A percentile compares a stretch with the other conserved stretches of the same genome.
Conservation (phyloP, 169 alveolate species). For the Eimeria maxima region DNA sequence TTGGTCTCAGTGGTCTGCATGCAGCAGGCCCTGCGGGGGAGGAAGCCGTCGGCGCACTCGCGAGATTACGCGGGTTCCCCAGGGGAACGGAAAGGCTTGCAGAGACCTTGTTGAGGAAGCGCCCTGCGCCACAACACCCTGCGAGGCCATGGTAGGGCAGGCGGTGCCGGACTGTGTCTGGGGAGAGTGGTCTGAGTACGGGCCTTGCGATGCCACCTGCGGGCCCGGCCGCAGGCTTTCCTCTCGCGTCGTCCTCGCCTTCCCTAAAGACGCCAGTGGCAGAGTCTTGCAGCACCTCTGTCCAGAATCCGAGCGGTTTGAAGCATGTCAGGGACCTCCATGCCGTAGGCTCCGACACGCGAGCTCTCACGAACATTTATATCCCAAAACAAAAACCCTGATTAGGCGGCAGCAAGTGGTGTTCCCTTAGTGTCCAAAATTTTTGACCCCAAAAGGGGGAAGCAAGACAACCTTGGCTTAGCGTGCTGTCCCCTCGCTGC, state of each 20-base stretch:
- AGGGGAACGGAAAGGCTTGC: slow-evolving; percentile 84
- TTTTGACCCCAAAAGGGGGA: neutral
- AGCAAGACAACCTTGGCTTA: neutral
- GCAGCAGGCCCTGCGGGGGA: slow-evolving; percentile 85
- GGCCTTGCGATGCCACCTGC: slow-evolving; percentile 86
- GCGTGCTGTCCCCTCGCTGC: neutral
- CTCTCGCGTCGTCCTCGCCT: slow-evolving; percentile 78
- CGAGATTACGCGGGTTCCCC: slow-evolving; percentile 69
- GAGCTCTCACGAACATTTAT: too few species aligned
- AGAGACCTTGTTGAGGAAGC: slow-evolving; percentile 79
- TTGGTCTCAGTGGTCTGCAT: slow-evolving; percentile 86
- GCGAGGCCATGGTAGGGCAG: slow-evolving; percentile 79
- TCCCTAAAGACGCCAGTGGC: slow-evolving; percentile 67
- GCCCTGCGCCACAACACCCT: slow-evolving; percentile 83
- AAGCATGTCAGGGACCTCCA: slow-evolving; percentile 77
- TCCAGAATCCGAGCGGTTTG: slow-evolving; percentile 46
- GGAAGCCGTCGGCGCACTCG: slow-evolving; percentile 86
- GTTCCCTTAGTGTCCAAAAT: neutral
- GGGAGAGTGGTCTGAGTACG: slow-evolving; percentile 86
- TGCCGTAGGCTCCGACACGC: slow-evolving; percentile 52
- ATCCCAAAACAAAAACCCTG: too few species aligned
- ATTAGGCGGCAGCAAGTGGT: neutral
- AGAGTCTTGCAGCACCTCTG: slow-evolving; percentile 49
- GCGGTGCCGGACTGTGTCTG: slow-evolving; percentile 69
- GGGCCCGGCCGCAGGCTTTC: slow-evolving; percentile 85